Conservation (phyloP, 371 early-diverging fungal species). For the Mucor saturninus region DNA sequence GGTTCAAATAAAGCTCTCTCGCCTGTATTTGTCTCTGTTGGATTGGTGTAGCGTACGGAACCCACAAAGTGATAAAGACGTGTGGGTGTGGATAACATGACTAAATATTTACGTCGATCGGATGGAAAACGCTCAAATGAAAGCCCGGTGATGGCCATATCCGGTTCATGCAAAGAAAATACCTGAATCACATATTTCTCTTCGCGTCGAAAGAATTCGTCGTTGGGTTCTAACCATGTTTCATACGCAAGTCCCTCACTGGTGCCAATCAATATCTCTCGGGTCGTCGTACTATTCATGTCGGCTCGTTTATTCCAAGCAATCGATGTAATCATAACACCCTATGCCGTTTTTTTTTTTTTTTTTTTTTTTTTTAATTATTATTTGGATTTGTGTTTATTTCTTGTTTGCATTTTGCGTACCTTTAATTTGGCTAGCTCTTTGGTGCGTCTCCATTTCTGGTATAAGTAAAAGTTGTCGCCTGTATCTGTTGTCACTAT, state of each 20-base stretch:
- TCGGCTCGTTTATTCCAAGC: slow-evolving; percentile 84
- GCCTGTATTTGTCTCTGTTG: slow-evolving; percentile 10
- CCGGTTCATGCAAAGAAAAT: slow-evolving; percentile 52
- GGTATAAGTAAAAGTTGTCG: slow-evolving; percentile 84
- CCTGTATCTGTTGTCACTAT: slow-evolving; percentile 84
- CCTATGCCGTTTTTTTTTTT: slow-evolving; percentile 1
- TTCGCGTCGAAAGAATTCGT: slow-evolving; percentile 82
- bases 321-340: slow-evolving; percentile 61
- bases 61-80: slow-evolving; percentile 91
- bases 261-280: slow-evolving; percentile 83
- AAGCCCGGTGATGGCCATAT: slow-evolving; percentile 78
- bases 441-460: slow-evolving; percentile 77
- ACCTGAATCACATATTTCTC: slow-evolving; percentile 80
- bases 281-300: slow-evolving; percentile 67
- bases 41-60: slow-evolving; percentile 31
- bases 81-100: slow-evolving; percentile 77
- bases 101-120: slow-evolving; percentile 65
- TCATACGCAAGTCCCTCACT: slow-evolving; percentile 85
- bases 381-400: background rate
- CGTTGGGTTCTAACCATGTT: slow-evolving; percentile 81
- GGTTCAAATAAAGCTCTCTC: slow-evolving; percentile 64
- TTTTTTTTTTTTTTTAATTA: background rate
- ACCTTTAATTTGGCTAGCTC: slow-evolving; percentile 72
- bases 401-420: slow-evolving; percentile 14
- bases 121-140: slow-evolving; percentile 76